Percentiles rank a stretch among this genome's conserved stretches.
phyloP scores from a whole-genome alignment of 192 early-diverging fungal species.

The Chytriomyces sp. region DNA sequence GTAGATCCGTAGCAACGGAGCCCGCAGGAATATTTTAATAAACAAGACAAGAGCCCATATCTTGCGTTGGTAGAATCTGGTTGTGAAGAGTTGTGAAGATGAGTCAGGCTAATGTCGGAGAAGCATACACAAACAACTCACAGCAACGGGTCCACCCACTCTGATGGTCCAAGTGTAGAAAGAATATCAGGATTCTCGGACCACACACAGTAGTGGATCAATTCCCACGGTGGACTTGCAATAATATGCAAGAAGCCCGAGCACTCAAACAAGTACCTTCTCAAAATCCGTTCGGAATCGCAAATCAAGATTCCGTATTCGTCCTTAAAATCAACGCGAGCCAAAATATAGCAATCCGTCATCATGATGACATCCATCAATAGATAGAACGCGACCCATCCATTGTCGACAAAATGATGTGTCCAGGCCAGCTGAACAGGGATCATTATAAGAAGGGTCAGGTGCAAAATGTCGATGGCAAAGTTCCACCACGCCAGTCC shows the following conservation, averaged over 20 bases:
- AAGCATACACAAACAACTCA: slow-evolving; percentile 10
- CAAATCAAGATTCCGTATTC: slow-evolving; percentile 38
- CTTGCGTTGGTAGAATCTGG: slow-evolving; percentile 38
- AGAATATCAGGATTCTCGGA: neutral
- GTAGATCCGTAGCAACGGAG: slow-evolving; percentile 35
- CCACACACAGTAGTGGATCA: slow-evolving; percentile 13
- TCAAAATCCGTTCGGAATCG: slow-evolving; percentile 8
- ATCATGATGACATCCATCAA: slow-evolving; percentile 34
- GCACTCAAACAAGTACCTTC: slow-evolving; percentile 24
- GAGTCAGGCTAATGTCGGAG: neutral
- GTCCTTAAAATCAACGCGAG: slow-evolving; percentile 31
- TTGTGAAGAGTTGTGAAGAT: neutral
- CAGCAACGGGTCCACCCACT: slow-evolving; percentile 5
- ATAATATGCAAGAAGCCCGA: slow-evolving; percentile 24
- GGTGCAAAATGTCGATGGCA: slow-evolving; percentile 30
- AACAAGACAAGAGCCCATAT: slow-evolving; percentile 37
- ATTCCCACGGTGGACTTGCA: slow-evolving; percentile 35
- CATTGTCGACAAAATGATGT: slow-evolving; percentile 22
- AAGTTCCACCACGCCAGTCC: slow-evolving; percentile 21
- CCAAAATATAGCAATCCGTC: slow-evolving; percentile 31
- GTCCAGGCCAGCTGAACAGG: slow-evolving; percentile 42
- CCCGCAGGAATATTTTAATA: slow-evolving; percentile 35
- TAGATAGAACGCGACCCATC: slow-evolving; percentile 25
- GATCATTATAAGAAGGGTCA: slow-evolving; percentile 26
- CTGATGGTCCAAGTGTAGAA: neutral